These are phyloP conservation scores for Syzygium malaccense DNA, from an alignment of 441 rosid species.

Conservation along the genomic window DNA sequence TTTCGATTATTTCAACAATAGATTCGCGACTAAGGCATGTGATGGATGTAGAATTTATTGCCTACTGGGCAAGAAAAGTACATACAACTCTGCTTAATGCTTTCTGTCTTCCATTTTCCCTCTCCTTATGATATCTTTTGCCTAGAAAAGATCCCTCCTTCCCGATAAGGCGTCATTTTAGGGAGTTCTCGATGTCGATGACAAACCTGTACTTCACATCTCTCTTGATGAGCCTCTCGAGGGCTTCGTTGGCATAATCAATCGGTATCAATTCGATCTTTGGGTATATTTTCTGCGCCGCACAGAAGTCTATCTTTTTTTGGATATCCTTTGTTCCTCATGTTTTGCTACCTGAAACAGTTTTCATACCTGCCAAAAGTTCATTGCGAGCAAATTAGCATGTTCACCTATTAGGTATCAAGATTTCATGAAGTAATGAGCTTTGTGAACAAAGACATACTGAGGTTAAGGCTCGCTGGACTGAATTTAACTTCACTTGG, in stretches of 20 bases:
- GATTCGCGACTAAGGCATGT: not conserved
- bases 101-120: not conserved
- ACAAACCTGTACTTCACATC: constrained; percentile 79
- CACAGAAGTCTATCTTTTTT: constrained; percentile 71
- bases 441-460: constrained; percentile 14
- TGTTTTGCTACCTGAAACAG: constrained; percentile 49
- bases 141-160: not conserved
- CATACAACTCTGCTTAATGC: not conserved
- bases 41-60: not conserved
- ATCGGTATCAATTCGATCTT: constrained; percentile 61
- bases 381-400: not conserved
- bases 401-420: not conserved
- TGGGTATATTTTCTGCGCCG: constrained; percentile 67
- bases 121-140: not conserved
- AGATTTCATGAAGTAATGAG: not conserved
- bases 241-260: constrained; percentile 56
- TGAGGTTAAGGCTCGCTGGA: constrained; percentile 54
- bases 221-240: constrained; percentile 57
- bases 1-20: not conserved
- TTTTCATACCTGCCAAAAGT: constrained; percentile 48
- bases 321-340: constrained; percentile 67
- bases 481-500: constrained; percentile 72
- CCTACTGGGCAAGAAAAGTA: not conserved
- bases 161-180: constrained; percentile 21
- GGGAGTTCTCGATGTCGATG: constrained; percentile 61